Evolutionary conservation across 2,329 filamentous ascomycete species (phyloP).

Genomic region (Didymella pomorum): DNA sequence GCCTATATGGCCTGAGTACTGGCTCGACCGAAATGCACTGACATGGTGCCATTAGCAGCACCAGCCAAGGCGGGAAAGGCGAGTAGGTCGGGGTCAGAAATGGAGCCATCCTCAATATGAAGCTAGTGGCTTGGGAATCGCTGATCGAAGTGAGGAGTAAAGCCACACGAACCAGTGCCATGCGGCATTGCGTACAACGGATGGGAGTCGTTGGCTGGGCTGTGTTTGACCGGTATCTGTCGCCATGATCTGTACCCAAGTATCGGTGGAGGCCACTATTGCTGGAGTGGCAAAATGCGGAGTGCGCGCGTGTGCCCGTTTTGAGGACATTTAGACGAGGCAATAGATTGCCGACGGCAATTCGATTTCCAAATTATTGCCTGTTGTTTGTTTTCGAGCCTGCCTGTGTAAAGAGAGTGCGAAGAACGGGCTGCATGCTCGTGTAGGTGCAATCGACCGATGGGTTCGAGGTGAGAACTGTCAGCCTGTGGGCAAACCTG

Average conservation of each 20-base stretch:
- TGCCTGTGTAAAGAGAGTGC: neutral
- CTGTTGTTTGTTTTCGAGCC: neutral
- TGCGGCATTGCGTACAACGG: neutral
- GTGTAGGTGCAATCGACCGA: no score
- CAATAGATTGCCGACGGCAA: neutral
- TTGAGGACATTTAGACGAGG: neutral
- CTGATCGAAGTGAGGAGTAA: neutral
- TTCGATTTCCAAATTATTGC: neutral
- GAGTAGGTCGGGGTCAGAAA: neutral
- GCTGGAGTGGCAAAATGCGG: neutral
- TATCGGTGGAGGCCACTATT: neutral
- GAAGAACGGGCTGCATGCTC: neutral
- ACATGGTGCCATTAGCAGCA: neutral
- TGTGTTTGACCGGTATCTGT: neutral
- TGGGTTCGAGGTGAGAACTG: no score
- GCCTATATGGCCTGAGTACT: neutral
- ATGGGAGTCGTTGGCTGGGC: neutral
- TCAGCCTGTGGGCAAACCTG: no score
- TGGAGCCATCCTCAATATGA: neutral
- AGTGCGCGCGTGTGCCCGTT: neutral
- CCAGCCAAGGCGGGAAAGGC: neutral
- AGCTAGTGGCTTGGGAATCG: neutral
- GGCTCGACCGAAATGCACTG: neutral
- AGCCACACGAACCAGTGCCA: neutral
- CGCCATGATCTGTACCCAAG: neutral